Percentiles rank a stretch among this genome's conserved stretches.
phyloP scores from a whole-genome alignment of 352 stramenopile genomes.

The Phytophthora boehmeriae region DNA sequence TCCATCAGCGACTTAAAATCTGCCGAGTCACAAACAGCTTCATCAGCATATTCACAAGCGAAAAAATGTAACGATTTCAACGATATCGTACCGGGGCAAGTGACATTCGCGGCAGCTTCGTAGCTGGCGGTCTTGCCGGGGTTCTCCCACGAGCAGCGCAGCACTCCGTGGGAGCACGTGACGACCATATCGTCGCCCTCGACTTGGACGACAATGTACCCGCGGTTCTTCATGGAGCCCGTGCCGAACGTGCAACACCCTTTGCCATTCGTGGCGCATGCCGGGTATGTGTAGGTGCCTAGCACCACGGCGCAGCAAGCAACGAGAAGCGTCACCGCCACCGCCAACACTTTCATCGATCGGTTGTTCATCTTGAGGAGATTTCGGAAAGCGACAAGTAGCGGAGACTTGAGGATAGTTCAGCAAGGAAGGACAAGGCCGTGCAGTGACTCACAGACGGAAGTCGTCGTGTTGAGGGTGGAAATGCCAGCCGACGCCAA shows the following conservation, averaged over 20 bases:
- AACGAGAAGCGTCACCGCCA: slow-evolving; percentile 31
- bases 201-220: slow-evolving; percentile 58
- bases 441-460: slow-evolving; percentile 10
- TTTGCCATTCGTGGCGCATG: slow-evolving; percentile 45
- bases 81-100: slow-evolving; percentile 52
- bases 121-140: slow-evolving; percentile 50
- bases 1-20: slow-evolving; percentile 71
- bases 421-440: not conserved
- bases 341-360: slow-evolving; percentile 26
- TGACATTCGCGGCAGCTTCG: slow-evolving; percentile 43
- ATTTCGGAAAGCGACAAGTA: slow-evolving; percentile 8
- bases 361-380: slow-evolving; percentile 29
- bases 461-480: slow-evolving; percentile 25
- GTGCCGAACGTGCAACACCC: slow-evolving; percentile 65
- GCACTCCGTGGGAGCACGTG: slow-evolving; percentile 56
- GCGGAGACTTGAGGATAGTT: slow-evolving; percentile 13
- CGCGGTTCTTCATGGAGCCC: slow-evolving; percentile 60
- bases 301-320: slow-evolving; percentile 31
- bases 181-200: slow-evolving; percentile 59
- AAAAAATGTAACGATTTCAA: not conserved
- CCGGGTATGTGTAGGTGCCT: slow-evolving; percentile 52
- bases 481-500: not conserved
- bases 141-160: slow-evolving; percentile 69
- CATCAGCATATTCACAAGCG: not conserved
- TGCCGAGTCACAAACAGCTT: slow-evolving; percentile 17